Evolutionary conservation across 805 yeast genomes (phyloP), one percentile per base, ranked within the genome.

Genomic region (Yarrowia sp.): DNA sequence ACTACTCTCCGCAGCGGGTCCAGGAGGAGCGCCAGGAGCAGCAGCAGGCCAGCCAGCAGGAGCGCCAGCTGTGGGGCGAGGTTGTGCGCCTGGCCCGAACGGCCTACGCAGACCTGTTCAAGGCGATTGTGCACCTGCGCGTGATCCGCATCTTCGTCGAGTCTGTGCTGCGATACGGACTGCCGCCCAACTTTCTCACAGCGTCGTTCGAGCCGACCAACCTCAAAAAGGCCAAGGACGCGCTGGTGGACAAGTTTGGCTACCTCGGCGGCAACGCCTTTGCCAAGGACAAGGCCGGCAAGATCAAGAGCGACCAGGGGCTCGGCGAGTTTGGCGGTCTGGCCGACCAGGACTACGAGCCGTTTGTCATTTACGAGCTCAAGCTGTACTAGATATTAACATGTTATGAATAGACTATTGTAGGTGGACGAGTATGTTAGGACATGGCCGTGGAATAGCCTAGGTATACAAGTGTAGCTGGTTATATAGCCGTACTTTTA

Each of bases 311-410:
- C 68, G 90, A 86, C 71, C 68, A 74, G 33, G 84, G 83, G 47
- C 80, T 93, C 69, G 83, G 86, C 67, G 98, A 93, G 73, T 94
- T 89, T 73, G 93, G 97, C 10, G 84, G 96, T 1, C 77, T 94
- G 69, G 97, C 91, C 55, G 99, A 94, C 74, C 84, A 93, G 27
- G 97, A 93, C 63, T 93, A 93, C 73, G 97, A 93, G 76, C 98
- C 98, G 59, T 94, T 94, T 76, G 99, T 93, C 60, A 75, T 94
- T 67, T 93, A 90, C 73, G 81, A 81, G 55, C 74, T 84, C 42
- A 80, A 76, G 63, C 67, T 83, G 49, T 41, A 53, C 16, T 51
- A 51, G 58, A 51, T 49, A 41, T 41, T 31, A 27, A 41, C 41
- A 35, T 16, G 18, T 21, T 22, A 21, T 42, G 12, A 27, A 38